Conservation (phyloP, 2,329 filamentous ascomycete species). For the Claviceps pusilla region DNA sequence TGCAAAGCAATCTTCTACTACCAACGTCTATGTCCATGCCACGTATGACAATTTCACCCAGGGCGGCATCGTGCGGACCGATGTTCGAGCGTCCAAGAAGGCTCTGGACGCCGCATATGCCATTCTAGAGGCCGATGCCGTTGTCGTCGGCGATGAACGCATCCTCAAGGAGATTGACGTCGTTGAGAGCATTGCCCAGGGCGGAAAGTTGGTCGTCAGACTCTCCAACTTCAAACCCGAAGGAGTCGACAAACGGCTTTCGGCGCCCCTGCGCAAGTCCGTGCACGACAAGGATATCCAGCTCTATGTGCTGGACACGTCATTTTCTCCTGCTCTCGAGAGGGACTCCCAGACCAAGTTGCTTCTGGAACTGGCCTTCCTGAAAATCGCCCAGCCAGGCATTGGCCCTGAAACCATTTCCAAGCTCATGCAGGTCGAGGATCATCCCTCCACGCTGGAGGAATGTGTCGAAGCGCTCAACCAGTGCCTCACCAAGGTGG, state of each 20-base stretch:
- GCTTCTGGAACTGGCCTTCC: constrained; percentile 67
- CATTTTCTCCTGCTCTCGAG: constrained; percentile 51
- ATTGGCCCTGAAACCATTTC: constrained; percentile 45
- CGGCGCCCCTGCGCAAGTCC: constrained; percentile 52
- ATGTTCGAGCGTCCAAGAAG: constrained; percentile 71
- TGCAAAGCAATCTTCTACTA: constrained; percentile 60
- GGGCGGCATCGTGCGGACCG: constrained; percentile 70
- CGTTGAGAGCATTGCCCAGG: constrained; percentile 51
- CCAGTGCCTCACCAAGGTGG: constrained; percentile 54
- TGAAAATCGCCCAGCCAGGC: constrained; percentile 59
- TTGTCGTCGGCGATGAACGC: constrained; percentile 64
- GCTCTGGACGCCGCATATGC: constrained; percentile 74
- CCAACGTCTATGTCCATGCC: constrained; percentile 46
- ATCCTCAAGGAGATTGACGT: constrained; percentile 67
- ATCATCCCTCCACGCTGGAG: constrained; percentile 31
- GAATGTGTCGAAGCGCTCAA: constrained; percentile 54
- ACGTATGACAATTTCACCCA: constrained; percentile 49
- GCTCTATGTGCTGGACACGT: constrained; percentile 62
- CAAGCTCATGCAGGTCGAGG: constrained; percentile 48
- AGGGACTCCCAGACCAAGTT: constrained; percentile 51
- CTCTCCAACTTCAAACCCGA: constrained; percentile 72
- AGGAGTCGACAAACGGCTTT: constrained; percentile 76
- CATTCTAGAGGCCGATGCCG: constrained; percentile 62
- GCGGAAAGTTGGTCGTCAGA: constrained; percentile 60
- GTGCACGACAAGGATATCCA: constrained; percentile 55